These are phyloP conservation scores for Stenocarpella maydis DNA, from an alignment of 2,329 filamentous ascomycete genomes.

Conservation along the genomic window DNA sequence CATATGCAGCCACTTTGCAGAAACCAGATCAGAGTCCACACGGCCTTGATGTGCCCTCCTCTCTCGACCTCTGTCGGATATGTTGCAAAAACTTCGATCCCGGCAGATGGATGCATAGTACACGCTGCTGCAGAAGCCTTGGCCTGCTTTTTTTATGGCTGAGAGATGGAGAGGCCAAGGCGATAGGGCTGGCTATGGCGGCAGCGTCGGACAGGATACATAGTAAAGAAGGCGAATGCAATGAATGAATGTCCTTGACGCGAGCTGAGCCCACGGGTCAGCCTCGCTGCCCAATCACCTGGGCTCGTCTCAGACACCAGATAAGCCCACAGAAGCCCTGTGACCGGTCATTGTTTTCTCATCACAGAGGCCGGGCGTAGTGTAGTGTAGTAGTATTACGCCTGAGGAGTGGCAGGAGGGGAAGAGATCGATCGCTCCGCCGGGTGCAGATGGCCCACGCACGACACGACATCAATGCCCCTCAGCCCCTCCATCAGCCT, in stretches of 20 bases:
- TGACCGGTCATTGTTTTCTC: constrained; percentile 4
- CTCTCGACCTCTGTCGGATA: not conserved
- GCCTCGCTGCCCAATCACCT: constrained; percentile 21
- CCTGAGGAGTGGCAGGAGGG: too few species aligned
- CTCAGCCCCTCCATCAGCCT: constrained; percentile 1
- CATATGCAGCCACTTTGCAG: constrained; percentile 29
- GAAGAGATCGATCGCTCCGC: not conserved
- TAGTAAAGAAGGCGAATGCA: too few species aligned
- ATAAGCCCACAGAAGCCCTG: constrained; percentile 11
- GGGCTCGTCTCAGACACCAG: constrained; percentile 12
- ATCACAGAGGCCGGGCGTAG: not conserved
- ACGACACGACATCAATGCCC: not conserved
- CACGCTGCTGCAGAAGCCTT: not conserved
- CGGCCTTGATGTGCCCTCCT: not conserved
- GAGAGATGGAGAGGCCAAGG: not conserved
- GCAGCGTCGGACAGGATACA: constrained; percentile 21
- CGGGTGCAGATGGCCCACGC: not conserved
- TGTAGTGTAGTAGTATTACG: not conserved
- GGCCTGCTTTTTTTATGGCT: not conserved
- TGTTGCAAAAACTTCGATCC: not conserved
- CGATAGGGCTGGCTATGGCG: constrained; percentile 11
- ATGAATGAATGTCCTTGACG: not conserved
- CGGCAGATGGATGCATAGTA: not conserved
- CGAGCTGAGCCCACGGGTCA: not conserved
- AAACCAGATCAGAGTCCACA: constrained; percentile 26